Evolutionary conservation across 2,329 filamentous ascomycete species (phyloP).

Genomic region (Lizonia empirigonia): DNA sequence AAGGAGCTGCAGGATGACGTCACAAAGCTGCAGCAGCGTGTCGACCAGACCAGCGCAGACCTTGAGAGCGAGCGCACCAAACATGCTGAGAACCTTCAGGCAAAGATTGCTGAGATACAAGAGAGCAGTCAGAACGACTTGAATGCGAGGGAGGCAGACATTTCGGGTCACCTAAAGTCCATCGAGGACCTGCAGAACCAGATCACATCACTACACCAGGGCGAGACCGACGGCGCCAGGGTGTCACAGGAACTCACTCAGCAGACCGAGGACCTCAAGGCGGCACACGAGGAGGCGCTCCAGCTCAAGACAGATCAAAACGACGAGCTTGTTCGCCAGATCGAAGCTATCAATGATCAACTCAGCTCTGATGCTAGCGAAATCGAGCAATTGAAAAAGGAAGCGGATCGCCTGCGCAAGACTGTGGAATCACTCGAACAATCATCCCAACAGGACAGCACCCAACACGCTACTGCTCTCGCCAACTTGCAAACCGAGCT

Average conservation of each 20-base stretch:
- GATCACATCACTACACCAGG: constrained; percentile 41
- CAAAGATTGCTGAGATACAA: constrained; percentile 39
- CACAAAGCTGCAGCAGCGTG: constrained; percentile 36
- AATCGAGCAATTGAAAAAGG: constrained; percentile 35
- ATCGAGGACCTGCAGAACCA: constrained; percentile 44
- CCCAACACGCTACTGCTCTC: constrained; percentile 33
- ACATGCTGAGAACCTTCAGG: constrained; percentile 32
- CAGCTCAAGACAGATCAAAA: constrained; percentile 38
- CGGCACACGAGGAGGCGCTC: constrained; percentile 39
- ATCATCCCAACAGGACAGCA: constrained; percentile 33
- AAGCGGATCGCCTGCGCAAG: constrained; percentile 37
- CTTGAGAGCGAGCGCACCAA: constrained; percentile 40
- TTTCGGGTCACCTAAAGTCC: constrained; percentile 37
- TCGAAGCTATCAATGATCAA: constrained; percentile 45
- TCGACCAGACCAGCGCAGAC: constrained; percentile 35
- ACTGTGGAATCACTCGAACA: constrained; percentile 44
- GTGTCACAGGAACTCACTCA: constrained; percentile 40
- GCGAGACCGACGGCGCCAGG: constrained; percentile 40
- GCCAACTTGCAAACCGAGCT: constrained; percentile 34
- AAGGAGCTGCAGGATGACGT: constrained; percentile 37
- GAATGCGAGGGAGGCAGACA: constrained; percentile 36
- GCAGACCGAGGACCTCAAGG: constrained; percentile 40
- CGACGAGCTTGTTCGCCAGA: constrained; percentile 40
- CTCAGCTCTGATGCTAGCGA: constrained; percentile 37
- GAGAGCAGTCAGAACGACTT: constrained; percentile 30